A percentile compares a stretch with the other conserved stretches of the same genome.
These are phyloP conservation scores for Gautieria morchelliformis DNA, from an alignment of 768 basidiomycete species.

Conservation along the genomic window DNA sequence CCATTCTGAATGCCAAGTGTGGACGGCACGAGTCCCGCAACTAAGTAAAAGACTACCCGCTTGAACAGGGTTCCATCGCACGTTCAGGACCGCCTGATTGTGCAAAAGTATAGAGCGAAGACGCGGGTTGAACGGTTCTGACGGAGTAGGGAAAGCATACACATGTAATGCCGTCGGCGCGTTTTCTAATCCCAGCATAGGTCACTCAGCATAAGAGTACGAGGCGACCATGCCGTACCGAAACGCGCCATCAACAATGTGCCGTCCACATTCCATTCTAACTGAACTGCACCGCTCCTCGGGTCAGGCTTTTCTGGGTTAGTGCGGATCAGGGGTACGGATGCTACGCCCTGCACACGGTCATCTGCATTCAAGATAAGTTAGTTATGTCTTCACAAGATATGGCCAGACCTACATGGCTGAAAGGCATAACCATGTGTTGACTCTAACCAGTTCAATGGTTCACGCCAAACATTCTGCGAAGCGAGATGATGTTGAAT, in stretches of 20 bases:
- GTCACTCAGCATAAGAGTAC: background rate
- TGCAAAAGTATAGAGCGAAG: conserved; percentile 64
- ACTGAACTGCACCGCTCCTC: conserved; percentile 57
- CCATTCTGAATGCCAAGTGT: conserved; percentile 83
- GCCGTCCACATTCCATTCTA: conserved; percentile 78
- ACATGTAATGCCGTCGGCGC: conserved; percentile 57
- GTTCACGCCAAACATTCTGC: conserved; percentile 82
- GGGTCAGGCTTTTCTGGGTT: conserved; percentile 57
- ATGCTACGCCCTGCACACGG: conserved; percentile 45
- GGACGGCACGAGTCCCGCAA: conserved; percentile 57
- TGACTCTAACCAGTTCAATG: conserved; percentile 71
- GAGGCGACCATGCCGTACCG: conserved; percentile 34
- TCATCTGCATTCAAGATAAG: conserved; percentile 40
- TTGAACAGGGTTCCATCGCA: conserved; percentile 81
- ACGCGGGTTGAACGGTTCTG: conserved; percentile 47
- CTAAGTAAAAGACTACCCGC: conserved; percentile 59
- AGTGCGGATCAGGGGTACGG: conserved; percentile 37
- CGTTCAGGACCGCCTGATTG: conserved; percentile 48
- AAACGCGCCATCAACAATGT: conserved; percentile 64
- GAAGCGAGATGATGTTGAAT: conserved; percentile 2
- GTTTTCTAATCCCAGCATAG: conserved; percentile 35
- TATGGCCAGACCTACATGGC: conserved; percentile 46
- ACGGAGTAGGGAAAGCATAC: conserved; percentile 58
- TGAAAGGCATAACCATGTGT: conserved; percentile 82
- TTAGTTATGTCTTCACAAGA: background rate